phyloP scores from a whole-genome alignment of 139 green algal species.

The Ulvella scutata region DNA sequence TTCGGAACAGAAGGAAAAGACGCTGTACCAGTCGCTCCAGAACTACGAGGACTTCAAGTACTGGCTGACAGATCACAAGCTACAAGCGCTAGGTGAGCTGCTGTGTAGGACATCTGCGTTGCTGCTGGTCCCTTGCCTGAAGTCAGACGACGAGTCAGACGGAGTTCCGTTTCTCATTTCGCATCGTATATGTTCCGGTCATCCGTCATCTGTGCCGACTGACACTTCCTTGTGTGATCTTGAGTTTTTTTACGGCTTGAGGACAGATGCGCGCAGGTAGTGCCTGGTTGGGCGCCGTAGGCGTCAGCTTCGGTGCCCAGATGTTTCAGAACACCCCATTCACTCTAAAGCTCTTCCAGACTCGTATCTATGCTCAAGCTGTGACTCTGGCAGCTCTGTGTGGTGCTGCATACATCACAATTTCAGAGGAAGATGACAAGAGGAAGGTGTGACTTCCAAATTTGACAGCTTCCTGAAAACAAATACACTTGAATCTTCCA shows the following conservation, averaged over 20 bases:
- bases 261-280: too few relatives aligned
- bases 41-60: background rate
- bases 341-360: constrained; percentile 1
- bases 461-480: too few relatives aligned
- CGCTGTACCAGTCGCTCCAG: background rate
- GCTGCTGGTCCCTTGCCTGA: too few relatives aligned
- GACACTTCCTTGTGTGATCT: too few relatives aligned
- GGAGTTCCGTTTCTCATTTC: too few relatives aligned
- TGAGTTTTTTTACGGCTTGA: too few relatives aligned
- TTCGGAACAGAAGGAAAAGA: background rate
- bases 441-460: background rate
- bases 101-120: too few relatives aligned
- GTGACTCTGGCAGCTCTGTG: background rate
- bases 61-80: background rate
- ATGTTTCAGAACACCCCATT: background rate
- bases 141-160: too few relatives aligned
- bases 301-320: background rate
- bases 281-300: background rate
- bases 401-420: background rate
- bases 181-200: too few relatives aligned
- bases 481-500: too few relatives aligned
- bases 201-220: too few relatives aligned
- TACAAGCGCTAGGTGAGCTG: background rate
- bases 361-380: background rate
- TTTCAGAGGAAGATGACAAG: background rate